Percentiles rank a stretch among this genome's conserved stretches.
These are phyloP conservation scores for Aspergillus novofumigatus DNA, from an alignment of 2,329 filamentous ascomycete species.

Conservation along the genomic window DNA sequence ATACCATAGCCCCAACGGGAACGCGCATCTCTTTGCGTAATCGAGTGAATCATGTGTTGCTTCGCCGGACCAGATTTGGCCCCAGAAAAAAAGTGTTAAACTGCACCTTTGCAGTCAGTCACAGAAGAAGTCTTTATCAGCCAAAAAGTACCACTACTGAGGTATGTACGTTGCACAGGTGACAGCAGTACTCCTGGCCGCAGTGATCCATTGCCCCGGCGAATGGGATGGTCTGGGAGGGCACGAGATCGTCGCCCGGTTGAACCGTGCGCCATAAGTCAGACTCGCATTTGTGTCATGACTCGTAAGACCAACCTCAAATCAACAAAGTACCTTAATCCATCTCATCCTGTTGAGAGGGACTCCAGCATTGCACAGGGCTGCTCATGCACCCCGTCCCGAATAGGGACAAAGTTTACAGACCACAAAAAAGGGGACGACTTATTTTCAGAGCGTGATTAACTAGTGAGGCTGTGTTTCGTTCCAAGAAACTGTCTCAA, in stretches of 20 bases:
- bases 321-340: neutral
- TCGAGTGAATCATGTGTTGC: neutral
- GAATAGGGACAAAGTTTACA: neutral
- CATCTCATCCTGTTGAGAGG: neutral
- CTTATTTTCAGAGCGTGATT: neutral
- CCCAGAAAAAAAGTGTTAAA: neutral
- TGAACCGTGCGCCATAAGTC: neutral
- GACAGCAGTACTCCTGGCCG: too few species aligned
- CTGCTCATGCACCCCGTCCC: neutral
- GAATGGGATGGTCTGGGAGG: neutral
- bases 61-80: neutral
- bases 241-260: neutral
- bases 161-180: neutral
- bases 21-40: too few species aligned
- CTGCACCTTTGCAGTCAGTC: neutral
- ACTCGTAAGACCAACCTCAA: neutral
- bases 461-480: neutral
- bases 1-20: too few species aligned
- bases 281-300: neutral
- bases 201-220: neutral
- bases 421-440: neutral
- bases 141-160: neutral
- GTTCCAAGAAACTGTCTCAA: too few species aligned
- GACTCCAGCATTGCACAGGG: neutral
- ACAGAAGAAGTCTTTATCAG: neutral